Evolutionary conservation across 2,329 filamentous ascomycete genomes (phyloP).

Genomic region (Sporothrix brunneoviolacea): DNA sequence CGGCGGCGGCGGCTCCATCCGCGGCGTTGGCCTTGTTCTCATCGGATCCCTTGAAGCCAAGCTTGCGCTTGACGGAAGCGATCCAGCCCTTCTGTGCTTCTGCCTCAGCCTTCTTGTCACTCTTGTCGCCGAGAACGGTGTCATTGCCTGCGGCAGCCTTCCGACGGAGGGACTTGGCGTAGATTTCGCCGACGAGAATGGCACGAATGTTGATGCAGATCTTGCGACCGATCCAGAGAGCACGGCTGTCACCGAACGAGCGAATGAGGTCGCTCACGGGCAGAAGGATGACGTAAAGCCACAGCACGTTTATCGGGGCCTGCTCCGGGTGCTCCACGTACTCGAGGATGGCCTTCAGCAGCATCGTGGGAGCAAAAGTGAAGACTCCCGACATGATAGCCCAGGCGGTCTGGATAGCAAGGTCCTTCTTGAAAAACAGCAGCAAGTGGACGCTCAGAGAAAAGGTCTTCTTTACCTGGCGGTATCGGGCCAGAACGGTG

Average conservation of each 20-base stretch:
- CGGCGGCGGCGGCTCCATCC: not conserved
- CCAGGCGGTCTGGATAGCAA: constrained; percentile 74
- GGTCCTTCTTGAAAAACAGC: constrained; percentile 70
- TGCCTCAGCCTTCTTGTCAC: constrained; percentile 35
- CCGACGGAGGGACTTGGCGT: constrained; percentile 86
- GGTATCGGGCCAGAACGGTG: constrained; percentile 71
- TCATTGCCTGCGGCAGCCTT: constrained; percentile 78
- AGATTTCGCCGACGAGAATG: constrained; percentile 95
- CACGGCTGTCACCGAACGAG: constrained; percentile 76
- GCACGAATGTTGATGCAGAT: constrained; percentile 89
- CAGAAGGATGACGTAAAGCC: constrained; percentile 89
- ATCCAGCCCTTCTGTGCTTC: constrained; percentile 30
- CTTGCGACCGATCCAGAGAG: constrained; percentile 87
- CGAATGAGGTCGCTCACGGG: constrained; percentile 76
- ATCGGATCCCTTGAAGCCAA: constrained; percentile 55
- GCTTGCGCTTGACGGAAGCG: constrained; percentile 46
- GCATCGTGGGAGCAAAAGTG: constrained; percentile 83
- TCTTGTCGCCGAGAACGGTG: constrained; percentile 58
- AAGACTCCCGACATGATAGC: constrained; percentile 74
- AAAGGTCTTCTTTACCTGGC: constrained; percentile 75
- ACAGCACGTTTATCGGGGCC: constrained; percentile 79
- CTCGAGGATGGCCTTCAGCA: constrained; percentile 85
- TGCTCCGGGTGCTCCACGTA: constrained; percentile 79
- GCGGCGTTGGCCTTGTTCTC: constrained; percentile 39
- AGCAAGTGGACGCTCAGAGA: constrained; percentile 73